Conservation (phyloP, 306 rosid species). For the Vigna mungo region DNA sequence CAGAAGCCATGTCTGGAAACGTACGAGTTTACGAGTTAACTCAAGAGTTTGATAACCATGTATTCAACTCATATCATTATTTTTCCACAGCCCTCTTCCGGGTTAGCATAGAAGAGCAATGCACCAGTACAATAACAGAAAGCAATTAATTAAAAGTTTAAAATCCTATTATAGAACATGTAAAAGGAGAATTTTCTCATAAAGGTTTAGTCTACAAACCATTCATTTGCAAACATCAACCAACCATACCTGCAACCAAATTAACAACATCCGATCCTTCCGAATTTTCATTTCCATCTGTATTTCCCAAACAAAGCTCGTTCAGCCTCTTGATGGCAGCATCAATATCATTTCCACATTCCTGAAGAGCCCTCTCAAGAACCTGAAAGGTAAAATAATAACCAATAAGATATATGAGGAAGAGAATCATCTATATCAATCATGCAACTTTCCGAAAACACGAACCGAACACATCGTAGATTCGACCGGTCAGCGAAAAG, state of each 20-base stretch:
- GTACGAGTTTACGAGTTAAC: too few species aligned
- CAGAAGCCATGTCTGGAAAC: too few species aligned
- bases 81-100: too few species aligned
- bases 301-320: constrained; percentile 71
- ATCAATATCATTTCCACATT: constrained; percentile 83
- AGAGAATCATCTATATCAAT: not conserved
- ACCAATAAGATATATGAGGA: not conserved
- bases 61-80: too few species aligned
- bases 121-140: not conserved
- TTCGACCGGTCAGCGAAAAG: not conserved
- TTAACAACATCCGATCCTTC: constrained; percentile 46
- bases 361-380: constrained; percentile 82
- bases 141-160: not conserved
- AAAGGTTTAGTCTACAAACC: not conserved
- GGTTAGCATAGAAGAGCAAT: not conserved
- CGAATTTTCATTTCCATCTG: constrained; percentile 46
- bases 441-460: not conserved
- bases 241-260: constrained; percentile 59
- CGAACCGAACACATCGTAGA: constrained; percentile 15
- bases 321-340: constrained; percentile 77
- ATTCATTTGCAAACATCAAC: not conserved
- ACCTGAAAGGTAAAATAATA: constrained; percentile 58
- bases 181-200: not conserved
- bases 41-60: too few species aligned
- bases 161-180: not conserved